Evolutionary conservation across 2,329 filamentous ascomycete species (phyloP).

Genomic region (Penicillium verrucosum): DNA sequence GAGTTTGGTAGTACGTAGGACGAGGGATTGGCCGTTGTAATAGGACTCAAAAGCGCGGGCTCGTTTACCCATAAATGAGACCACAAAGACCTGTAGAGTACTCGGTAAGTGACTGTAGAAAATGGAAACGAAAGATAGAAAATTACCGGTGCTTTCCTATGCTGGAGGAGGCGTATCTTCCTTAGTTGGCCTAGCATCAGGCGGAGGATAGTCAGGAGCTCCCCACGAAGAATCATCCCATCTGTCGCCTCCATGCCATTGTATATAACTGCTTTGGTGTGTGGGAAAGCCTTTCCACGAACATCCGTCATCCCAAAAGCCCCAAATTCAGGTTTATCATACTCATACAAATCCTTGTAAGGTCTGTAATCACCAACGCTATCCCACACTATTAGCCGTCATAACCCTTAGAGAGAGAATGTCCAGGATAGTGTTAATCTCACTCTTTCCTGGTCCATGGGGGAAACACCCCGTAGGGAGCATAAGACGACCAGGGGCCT

Average conservation of each 20-base stretch:
- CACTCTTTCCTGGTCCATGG: neutral
- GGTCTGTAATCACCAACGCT: neutral
- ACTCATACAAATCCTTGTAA: neutral
- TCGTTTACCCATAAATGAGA: neutral
- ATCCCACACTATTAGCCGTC: neutral
- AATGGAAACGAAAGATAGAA: neutral
- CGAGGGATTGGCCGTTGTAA: neutral
- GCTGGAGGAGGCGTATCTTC: neutral
- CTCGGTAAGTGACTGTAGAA: neutral
- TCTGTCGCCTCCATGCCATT: rapidly evolving
- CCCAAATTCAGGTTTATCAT: neutral
- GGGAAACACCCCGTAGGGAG: neutral
- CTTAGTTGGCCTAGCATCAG: neutral
- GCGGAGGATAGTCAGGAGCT: neutral
- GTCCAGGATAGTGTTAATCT: neutral
- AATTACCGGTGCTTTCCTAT: neutral
- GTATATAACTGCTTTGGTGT: neutral
- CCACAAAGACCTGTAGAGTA: neutral
- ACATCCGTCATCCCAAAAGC: neutral
- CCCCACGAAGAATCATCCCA: neutral
- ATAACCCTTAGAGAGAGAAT: neutral
- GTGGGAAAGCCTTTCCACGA: neutral
- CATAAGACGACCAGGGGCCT: neutral
- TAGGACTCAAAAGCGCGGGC: neutral
- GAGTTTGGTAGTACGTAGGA: neutral